phyloP scores from a whole-genome alignment of 352 stramenopile species.

The Discostella stelligera region DNA sequence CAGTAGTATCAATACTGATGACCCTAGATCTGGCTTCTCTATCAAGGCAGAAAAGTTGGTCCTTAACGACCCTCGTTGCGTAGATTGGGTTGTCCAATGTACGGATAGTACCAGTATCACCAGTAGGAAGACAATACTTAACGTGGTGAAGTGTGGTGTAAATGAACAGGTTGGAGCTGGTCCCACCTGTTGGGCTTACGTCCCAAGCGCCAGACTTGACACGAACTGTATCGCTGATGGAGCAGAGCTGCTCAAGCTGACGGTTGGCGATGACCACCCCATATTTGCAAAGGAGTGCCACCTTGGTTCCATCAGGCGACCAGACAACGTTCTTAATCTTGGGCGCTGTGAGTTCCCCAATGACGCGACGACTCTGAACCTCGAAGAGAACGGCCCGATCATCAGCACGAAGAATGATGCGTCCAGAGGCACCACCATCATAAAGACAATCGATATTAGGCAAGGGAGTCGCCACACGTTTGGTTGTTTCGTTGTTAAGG shows the following conservation, averaged over 20 bases:
- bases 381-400: conserved; percentile 98
- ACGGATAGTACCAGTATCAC: conserved; percentile 97
- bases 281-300: conserved; percentile 97
- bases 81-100: conserved; percentile 98
- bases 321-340: conserved; percentile 98
- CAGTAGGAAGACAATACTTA: conserved; percentile 87
- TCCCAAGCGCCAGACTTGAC: conserved; percentile 83
- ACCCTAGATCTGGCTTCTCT: conserved; percentile 94
- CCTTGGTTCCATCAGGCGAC: conserved; percentile 94
- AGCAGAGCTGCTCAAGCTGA: conserved; percentile 96
- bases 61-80: conserved; percentile 91
- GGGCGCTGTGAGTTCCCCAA: conserved; percentile 93
- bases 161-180: conserved; percentile 93
- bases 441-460: conserved; percentile 94
- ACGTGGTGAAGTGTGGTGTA: conserved; percentile 95
- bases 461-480: conserved; percentile 94
- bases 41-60: conserved; percentile 94
- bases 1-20: conserved; percentile 96
- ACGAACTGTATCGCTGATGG: conserved; percentile 94
- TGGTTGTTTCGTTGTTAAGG: conserved; percentile 98
- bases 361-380: conserved; percentile 93
- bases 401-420: conserved; percentile 94
- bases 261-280: conserved; percentile 95
- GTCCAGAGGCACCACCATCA: conserved; percentile 94
- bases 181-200: conserved; percentile 67